phyloP scores from a whole-genome alignment of 805 yeast species.

The Lachancea nothofagi region DNA sequence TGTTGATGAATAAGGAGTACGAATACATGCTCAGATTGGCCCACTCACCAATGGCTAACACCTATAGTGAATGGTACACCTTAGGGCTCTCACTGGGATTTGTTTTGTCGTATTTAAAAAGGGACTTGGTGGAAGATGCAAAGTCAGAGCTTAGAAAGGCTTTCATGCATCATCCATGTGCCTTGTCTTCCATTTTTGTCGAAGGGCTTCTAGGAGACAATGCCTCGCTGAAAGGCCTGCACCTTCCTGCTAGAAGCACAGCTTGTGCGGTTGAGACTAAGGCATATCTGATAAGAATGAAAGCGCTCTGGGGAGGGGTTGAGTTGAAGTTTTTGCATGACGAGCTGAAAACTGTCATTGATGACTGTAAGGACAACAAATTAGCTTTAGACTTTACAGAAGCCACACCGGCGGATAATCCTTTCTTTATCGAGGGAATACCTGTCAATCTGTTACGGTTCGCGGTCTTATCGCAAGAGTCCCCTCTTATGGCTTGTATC shows the following conservation, averaged over 20 bases:
- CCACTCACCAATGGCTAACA: conserved; percentile 48
- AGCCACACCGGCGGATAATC: conserved; percentile 10
- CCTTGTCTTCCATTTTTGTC: conserved; percentile 28
- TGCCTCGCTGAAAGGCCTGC: conserved; percentile 13
- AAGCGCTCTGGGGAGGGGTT: conserved; percentile 48
- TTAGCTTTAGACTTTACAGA: conserved; percentile 2
- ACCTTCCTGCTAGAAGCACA: conserved; percentile 11
- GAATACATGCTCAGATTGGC: conserved; percentile 55
- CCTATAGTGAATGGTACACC: conserved; percentile 63
- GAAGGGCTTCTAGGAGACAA: conserved; percentile 26
- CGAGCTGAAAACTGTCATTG: conserved; percentile 33
- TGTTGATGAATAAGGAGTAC: conserved; percentile 59
- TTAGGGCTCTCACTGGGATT: conserved; percentile 66
- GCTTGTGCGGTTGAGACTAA: conserved; percentile 38
- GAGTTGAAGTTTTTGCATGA: conserved; percentile 43
- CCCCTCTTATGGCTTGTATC: conserved; percentile 61
- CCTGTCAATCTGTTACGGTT: conserved; percentile 63
- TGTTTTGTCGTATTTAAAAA: conserved; percentile 53
- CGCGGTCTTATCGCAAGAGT: conserved; percentile 66
- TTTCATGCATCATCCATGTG: conserved; percentile 49
- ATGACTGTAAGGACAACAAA: conserved; percentile 12
- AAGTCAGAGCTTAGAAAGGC: conserved; percentile 44
- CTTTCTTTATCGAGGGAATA: conserved; percentile 31
- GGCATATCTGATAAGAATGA: conserved; percentile 55
- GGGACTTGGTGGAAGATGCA: conserved; percentile 43